phyloP scores from a whole-genome alignment of 257 asterid genomes.

The Solanum microdontum region DNA sequence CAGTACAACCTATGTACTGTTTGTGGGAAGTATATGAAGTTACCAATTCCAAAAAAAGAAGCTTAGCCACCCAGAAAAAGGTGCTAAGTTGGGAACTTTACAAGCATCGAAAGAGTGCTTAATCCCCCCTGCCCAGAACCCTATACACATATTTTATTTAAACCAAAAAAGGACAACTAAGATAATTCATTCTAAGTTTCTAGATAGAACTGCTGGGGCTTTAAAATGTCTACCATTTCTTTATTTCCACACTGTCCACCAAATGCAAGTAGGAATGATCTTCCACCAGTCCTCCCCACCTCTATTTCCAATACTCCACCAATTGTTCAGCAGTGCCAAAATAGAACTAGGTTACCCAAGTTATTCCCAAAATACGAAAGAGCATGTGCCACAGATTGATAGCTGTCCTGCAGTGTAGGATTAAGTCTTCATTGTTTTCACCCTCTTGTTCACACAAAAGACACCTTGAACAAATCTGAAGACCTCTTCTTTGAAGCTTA shows the following conservation, averaged over 20 bases:
- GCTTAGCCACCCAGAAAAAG: background rate
- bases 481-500: background rate
- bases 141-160: background rate
- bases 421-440: background rate
- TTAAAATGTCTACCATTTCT: background rate
- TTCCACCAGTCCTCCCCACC: background rate
- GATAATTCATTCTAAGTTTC: background rate
- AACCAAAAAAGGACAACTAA: background rate
- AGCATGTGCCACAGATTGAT: background rate
- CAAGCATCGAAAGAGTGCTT: background rate
- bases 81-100: background rate
- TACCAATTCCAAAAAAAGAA: too few species aligned
- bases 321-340: background rate
- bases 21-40: background rate
- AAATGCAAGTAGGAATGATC: background rate
- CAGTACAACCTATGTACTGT: background rate
- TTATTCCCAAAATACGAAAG: background rate
- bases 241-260: background rate
- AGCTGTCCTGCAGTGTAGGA: background rate
- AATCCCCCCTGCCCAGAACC: background rate
- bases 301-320: background rate
- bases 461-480: background rate
- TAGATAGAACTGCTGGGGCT: background rate
- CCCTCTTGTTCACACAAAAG: background rate
- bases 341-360: background rate